Percentiles rank a stretch among this genome's conserved stretches.
These are phyloP conservation scores for Ophiocordyceps australis DNA, from an alignment of 2,329 filamentous ascomycete species.

Conservation along the genomic window DNA sequence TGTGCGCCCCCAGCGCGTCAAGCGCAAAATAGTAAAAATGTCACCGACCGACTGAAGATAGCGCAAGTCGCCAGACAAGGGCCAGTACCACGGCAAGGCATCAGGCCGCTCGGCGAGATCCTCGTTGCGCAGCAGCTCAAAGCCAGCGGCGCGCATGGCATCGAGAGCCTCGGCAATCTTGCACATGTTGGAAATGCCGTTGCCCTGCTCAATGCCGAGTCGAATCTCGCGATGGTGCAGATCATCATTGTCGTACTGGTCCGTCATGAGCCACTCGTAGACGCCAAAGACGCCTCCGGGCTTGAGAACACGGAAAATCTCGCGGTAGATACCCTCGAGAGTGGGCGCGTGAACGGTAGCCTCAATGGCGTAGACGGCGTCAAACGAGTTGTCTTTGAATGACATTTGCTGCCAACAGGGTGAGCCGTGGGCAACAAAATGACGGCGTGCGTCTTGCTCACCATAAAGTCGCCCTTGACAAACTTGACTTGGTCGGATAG, in stretches of 20 bases:
- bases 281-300: constrained; percentile 91
- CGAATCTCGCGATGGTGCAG: constrained; percentile 75
- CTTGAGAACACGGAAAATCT: constrained; percentile 91
- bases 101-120: constrained; percentile 69
- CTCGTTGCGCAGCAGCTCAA: constrained; percentile 67
- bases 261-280: constrained; percentile 99
- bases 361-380: constrained; percentile 93
- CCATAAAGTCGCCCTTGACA: constrained; percentile 95
- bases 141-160: constrained; percentile 77
- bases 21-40: constrained; percentile 65
- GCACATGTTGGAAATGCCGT: constrained; percentile 97
- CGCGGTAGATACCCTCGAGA: constrained; percentile 78
- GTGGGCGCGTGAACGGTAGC: constrained; percentile 88
- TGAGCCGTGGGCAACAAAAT: background rate
- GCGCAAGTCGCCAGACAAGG: constrained; percentile 66
- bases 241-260: constrained; percentile 82
- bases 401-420: constrained; percentile 46
- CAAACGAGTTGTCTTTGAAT: constrained; percentile 82
- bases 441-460: constrained; percentile 13
- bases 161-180: constrained; percentile 61
- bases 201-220: constrained; percentile 84
- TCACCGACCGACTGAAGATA: constrained; percentile 70
- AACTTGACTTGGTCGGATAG: constrained; percentile 66
- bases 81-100: constrained; percentile 83
- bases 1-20: constrained; percentile 71